Evolutionary conservation across 352 stramenopile genomes (phyloP), one percentile per base, ranked within the genome.

Genomic region (Globisporangium yorkense): DNA sequence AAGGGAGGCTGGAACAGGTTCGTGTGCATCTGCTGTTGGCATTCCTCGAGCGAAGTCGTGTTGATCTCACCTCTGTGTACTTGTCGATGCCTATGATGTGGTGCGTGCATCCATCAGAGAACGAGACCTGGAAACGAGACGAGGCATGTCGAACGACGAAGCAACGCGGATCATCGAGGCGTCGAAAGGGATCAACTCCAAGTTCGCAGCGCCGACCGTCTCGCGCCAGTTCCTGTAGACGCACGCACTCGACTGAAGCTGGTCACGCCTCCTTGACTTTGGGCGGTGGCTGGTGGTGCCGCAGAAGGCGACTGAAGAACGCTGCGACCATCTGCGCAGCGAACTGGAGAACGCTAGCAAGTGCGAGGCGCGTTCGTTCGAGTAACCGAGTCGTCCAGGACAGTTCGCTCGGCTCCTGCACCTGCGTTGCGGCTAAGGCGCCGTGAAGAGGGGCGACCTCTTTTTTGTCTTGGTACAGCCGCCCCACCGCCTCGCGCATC

Each of bases 201-300:
- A 91, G 72, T 95, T 95, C 56, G 90, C 85, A 16, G 78, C 81
- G 10, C 85, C 85, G 6, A 92, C 79, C 27, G 82, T 95, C 47
- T 81, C 85, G 43, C 71, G 85, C 39, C 81, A 92, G 66, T 95
- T 95, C 67, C 70, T 94, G 54, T 94, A 81, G 39, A 20, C 33
- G 1, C 5, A 37, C 33, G 6, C 33, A 12, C 33, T 27, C 24
- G 24, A 27, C 1, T 12, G 20, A 4, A 52, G 16, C 16, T 12
- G 31, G 5, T 62, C 35, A 63, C 51, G 56, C 13, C 16, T 63
- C 41, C 45, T 63, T 63, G 27, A 58, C n/a, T 41, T 53, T 63
- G 9, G 20, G 5, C 18, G 41, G 41, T 35, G 54, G 21, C 39
- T 47, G 43, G 20, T 40, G 59, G 20, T 40, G 59, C 10, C 40